Percentiles rank a stretch among this genome's conserved stretches.
Conservation (phyloP, 495 filamentous ascomycete species). For the Lineolata rhizophorae region DNA sequence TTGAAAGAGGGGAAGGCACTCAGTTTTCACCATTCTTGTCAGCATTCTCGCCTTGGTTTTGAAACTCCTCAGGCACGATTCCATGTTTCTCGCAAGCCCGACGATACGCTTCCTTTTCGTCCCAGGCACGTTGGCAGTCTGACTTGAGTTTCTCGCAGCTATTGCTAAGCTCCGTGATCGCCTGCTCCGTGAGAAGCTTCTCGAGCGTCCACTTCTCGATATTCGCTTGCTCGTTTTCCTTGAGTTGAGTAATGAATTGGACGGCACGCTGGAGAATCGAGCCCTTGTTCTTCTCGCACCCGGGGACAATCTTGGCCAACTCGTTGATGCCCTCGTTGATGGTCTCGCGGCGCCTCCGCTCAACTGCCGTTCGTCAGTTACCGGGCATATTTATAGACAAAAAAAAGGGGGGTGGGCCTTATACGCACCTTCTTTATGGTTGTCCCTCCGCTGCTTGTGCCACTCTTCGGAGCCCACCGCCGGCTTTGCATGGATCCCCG, state of each 20-base stretch:
- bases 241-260: slow-evolving; percentile 79
- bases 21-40: too few relatives aligned
- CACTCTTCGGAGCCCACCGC: slow-evolving; percentile 90
- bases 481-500: too few relatives aligned
- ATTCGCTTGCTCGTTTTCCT: slow-evolving; percentile 81
- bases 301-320: slow-evolving; percentile 89
- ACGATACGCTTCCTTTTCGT: slow-evolving; percentile 71
- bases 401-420: background rate
- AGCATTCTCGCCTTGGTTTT: too few relatives aligned
- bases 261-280: slow-evolving; percentile 89
- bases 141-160: slow-evolving; percentile 80
- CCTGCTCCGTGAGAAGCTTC: slow-evolving; percentile 86
- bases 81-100: slow-evolving; percentile 57
- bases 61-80: slow-evolving; percentile 25
- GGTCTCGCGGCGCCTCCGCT: slow-evolving; percentile 89
- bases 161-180: slow-evolving; percentile 69
- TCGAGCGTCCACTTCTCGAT: slow-evolving; percentile 94
- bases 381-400: slow-evolving; percentile 1
- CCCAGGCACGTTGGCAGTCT: slow-evolving; percentile 48
- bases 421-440: slow-evolving; percentile 87
- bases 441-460: slow-evolving; percentile 94
- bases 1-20: too few relatives aligned
- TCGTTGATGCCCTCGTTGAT: slow-evolving; percentile 99
- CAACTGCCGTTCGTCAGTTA: slow-evolving; percentile 33
- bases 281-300: slow-evolving; percentile 98